A percentile compares a stretch with the other conserved stretches of the same genome.
These are phyloP conservation scores for Pelargonium fulgidum DNA, from an alignment of 441 rosid genomes.

Conservation along the genomic window DNA sequence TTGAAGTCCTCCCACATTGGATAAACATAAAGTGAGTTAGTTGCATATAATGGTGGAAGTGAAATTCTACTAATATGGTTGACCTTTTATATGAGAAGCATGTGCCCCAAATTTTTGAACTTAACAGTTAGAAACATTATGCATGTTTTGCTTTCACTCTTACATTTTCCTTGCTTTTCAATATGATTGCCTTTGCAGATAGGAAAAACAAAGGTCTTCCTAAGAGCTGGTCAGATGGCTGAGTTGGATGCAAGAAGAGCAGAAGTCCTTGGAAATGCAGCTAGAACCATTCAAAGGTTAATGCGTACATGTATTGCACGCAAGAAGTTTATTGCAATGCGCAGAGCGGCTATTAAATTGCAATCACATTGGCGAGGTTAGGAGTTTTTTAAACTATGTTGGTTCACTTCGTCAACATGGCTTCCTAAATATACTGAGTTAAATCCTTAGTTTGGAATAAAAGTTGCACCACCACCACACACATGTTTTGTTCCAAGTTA, in stretches of 20 bases:
- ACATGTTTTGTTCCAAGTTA: no score
- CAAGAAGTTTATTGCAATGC: constrained; percentile 38
- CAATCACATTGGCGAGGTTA: constrained; percentile 86
- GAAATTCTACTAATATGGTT: no score
- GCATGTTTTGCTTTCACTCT: no score
- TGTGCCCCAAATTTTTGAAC: no score
- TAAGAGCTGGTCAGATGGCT: constrained; percentile 80
- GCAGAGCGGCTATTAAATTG: constrained; percentile 49
- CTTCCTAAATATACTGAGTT: no score
- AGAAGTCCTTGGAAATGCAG: constrained; percentile 45
- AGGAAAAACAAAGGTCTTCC: constrained; percentile 68
- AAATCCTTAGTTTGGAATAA: no score
- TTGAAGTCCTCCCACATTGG: no score
- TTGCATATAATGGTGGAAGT: no score
- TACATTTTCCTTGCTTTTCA: not conserved
- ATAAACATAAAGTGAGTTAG: no score
- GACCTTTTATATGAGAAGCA: no score
- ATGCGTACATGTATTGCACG: constrained; percentile 39
- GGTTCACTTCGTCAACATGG: not conserved
- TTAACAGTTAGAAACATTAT: no score
- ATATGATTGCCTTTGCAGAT: constrained; percentile 40
- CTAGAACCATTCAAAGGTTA: constrained; percentile 55
- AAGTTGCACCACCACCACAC: no score
- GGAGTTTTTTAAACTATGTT: not conserved
- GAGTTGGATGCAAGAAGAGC: constrained; percentile 69